These are phyloP conservation scores for Handroanthus guayacan DNA, from an alignment of 257 asterid genomes.

Conservation along the genomic window DNA sequence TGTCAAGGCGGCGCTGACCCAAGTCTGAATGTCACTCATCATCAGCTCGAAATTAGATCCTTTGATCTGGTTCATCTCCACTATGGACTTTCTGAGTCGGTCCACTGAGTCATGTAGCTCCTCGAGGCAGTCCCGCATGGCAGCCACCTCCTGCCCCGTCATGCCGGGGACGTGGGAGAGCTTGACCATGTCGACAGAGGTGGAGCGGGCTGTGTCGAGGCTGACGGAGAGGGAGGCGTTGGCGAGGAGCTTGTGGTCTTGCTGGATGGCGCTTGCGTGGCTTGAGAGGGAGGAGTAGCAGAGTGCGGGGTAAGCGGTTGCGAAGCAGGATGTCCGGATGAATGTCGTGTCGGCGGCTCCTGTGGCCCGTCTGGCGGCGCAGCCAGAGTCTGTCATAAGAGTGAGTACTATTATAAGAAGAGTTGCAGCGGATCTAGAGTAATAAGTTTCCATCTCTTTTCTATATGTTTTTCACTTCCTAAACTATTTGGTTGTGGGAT, in stretches of 20 bases:
- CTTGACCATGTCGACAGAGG: conserved; percentile 51
- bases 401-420: conserved; percentile 36
- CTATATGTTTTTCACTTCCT: neutral
- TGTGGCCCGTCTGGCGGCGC: conserved; percentile 35
- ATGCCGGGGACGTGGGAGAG: conserved; percentile 48
- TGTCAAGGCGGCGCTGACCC: conserved; percentile 91
- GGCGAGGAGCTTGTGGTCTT: conserved; percentile 57
- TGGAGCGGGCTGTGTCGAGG: conserved; percentile 48
- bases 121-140: conserved; percentile 77
- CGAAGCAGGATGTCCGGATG: conserved; percentile 62
- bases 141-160: conserved; percentile 57
- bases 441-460: conserved; percentile 42
- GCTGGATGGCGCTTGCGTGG: conserved; percentile 54
- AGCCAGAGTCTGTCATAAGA: conserved; percentile 26
- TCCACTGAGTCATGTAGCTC: conserved; percentile 60
- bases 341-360: conserved; percentile 45
- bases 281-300: conserved; percentile 64
- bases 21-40: conserved; percentile 64
- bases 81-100: conserved; percentile 46
- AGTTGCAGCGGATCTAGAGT: conserved; percentile 24
- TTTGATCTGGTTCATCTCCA: conserved; percentile 51
- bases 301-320: conserved; percentile 69
- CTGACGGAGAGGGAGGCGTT: conserved; percentile 61
- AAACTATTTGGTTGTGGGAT: conserved; percentile 20
- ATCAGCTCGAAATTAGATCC: conserved; percentile 45